Percentiles rank a stretch among this genome's conserved stretches.
These are phyloP conservation scores for Alternaria novae-zelandiae DNA, from an alignment of 2,329 filamentous ascomycete genomes.

Conservation along the genomic window DNA sequence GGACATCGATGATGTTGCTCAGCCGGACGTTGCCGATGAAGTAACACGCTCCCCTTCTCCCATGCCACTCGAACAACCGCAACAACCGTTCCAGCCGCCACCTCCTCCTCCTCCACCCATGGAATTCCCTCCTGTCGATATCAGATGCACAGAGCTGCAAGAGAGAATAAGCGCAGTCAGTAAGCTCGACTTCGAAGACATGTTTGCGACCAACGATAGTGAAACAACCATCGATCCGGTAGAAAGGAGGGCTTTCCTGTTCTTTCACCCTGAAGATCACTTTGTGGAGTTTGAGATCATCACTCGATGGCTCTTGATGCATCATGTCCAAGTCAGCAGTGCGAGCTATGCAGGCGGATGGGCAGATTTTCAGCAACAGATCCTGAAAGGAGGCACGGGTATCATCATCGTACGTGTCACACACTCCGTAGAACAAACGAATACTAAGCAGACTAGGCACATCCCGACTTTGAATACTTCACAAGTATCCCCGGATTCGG, in stretches of 20 bases:
- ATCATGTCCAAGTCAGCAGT: conserved; percentile 37
- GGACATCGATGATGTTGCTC: neutral
- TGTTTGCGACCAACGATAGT: conserved; percentile 29
- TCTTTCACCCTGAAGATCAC: conserved; percentile 38
- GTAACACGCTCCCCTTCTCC: neutral
- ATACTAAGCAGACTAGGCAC: conserved; percentile 27
- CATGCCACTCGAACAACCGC: neutral
- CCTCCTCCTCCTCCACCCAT: conserved; percentile 1
- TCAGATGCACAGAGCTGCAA: conserved; percentile 19
- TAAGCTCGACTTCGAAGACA: conserved; percentile 27
- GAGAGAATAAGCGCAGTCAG: conserved; percentile 20
- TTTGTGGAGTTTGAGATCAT: conserved; percentile 37
- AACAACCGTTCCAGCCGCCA: neutral
- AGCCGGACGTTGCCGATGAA: neutral
- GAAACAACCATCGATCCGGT: conserved; percentile 7
- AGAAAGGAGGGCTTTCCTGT: conserved; percentile 33
- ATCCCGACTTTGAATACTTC: conserved; percentile 41
- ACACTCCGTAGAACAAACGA: neutral
- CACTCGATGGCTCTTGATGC: conserved; percentile 39
- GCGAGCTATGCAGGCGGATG: conserved; percentile 34
- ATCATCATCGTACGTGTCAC: conserved; percentile 34
- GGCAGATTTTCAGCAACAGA: conserved; percentile 30
- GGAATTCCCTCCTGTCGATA: neutral
- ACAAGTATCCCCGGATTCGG: conserved; percentile 43
- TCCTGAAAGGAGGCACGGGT: conserved; percentile 27